Conservation (phyloP, 2,329 filamentous ascomycete species). For the Fusarium proliferatum region DNA sequence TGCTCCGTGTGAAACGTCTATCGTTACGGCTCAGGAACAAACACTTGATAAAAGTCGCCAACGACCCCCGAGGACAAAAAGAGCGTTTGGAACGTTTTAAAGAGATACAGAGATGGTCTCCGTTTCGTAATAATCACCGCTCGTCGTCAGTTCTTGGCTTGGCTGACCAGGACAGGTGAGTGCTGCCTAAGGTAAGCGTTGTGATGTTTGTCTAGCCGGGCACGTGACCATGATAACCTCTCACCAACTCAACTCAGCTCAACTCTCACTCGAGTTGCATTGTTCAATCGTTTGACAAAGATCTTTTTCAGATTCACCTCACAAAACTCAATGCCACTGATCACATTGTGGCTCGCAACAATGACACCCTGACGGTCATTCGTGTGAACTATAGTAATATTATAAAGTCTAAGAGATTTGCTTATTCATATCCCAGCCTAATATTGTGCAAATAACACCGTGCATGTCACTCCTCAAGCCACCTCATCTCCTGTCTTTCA, state of each 20-base stretch:
- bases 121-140: conserved; percentile 18
- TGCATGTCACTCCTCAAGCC: conserved; percentile 14
- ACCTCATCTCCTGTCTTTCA: conserved; percentile 26
- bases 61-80: not conserved
- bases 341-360: not conserved
- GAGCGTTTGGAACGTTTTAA: conserved; percentile 10
- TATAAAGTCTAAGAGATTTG: not conserved
- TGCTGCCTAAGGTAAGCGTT: conserved; percentile 45
- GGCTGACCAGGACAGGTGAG: conserved; percentile 35
- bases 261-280: not conserved
- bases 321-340: not conserved
- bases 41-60: not conserved
- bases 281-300: not conserved
- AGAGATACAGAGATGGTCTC: conserved; percentile 7
- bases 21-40: conserved; percentile 20
- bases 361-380: not conserved
- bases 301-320: not conserved
- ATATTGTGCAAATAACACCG: conserved; percentile 1
- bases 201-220: conserved; percentile 25
- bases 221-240: conserved; percentile 32
- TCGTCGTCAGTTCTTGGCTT: conserved; percentile 37
- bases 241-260: not conserved
- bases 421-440: conserved; percentile 5
- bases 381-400: not conserved
- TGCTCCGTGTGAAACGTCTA: conserved; percentile 25